phyloP scores from a whole-genome alignment of 805 yeast species.

The Candida yuanshanica region DNA sequence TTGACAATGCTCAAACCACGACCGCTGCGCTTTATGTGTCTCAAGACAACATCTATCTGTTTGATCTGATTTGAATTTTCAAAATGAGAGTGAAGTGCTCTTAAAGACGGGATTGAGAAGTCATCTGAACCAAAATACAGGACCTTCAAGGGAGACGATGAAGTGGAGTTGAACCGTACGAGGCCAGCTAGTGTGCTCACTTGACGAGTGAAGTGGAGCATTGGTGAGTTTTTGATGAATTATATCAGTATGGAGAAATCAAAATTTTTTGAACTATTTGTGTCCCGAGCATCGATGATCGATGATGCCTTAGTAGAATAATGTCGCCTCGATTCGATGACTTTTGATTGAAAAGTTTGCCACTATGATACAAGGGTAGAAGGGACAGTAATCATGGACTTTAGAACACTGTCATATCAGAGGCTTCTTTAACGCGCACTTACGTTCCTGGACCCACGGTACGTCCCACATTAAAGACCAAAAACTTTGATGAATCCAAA shows the following conservation, averaged over 20 bases:
- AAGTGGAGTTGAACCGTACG: neutral
- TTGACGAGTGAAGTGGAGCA: neutral
- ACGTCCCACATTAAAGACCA: no score
- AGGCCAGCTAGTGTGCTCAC: neutral
- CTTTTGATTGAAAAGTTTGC: no score
- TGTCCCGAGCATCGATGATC: no score
- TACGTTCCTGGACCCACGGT: no score
- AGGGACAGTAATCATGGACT: no score
- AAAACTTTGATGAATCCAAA: no score
- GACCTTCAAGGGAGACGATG: constrained; percentile 21
- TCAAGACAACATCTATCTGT: constrained; percentile 54
- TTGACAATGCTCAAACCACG: constrained; percentile 39
- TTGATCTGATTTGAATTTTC: constrained; percentile 18
- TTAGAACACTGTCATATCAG: no score
- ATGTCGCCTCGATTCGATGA: no score
- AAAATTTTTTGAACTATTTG: no score
- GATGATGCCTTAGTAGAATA: no score
- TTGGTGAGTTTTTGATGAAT: neutral
- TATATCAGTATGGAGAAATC: neutral
- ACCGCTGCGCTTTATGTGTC: constrained; percentile 61
- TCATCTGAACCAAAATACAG: constrained; percentile 78
- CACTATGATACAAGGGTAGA: no score
- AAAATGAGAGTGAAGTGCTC: constrained; percentile 26
- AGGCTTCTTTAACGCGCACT: no score
- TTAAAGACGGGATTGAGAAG: constrained; percentile 56